Conservation (phyloP, 805 yeast species). For the Kuraishia floccosa region DNA sequence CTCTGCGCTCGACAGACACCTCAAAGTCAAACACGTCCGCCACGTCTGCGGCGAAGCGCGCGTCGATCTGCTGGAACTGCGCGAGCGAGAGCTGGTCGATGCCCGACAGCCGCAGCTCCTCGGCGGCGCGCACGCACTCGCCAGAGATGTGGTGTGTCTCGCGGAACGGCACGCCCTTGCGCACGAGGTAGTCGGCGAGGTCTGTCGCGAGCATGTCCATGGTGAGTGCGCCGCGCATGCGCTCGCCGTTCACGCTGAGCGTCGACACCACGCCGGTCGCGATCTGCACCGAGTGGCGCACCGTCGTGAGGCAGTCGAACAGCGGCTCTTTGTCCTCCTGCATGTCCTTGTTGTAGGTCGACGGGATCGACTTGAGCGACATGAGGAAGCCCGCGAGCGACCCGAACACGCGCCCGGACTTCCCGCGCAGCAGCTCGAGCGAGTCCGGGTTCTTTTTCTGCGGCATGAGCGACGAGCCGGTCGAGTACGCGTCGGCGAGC, state of each 20-base stretch:
- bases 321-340: constrained; percentile 99
- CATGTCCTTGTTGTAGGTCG: constrained; percentile 95
- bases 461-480: constrained; percentile 98
- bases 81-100: constrained; percentile 74
- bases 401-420: constrained; percentile 96
- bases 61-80: constrained; percentile 73
- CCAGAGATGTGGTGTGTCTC: constrained; percentile 99
- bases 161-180: constrained; percentile 98
- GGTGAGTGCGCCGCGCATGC: constrained; percentile 81
- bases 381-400: constrained; percentile 90
- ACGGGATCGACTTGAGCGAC: constrained; percentile 95
- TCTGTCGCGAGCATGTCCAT: constrained; percentile 99
- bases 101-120: constrained; percentile 63
- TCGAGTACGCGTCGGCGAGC: constrained; percentile 94
- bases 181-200: constrained; percentile 92
- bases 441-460: constrained; percentile 98
- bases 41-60: constrained; percentile 74
- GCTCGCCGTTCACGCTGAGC: constrained; percentile 54
- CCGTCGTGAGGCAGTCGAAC: constrained; percentile 82
- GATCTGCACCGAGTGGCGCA: constrained; percentile 86
- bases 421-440: constrained; percentile 89
- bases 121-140: constrained; percentile 90
- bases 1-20: constrained; percentile 90
- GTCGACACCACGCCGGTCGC: constrained; percentile 97
- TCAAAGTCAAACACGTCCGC: constrained; percentile 84